These are phyloP conservation scores for Podila epigama DNA, from an alignment of 192 early-diverging fungal species.

Conservation along the genomic window DNA sequence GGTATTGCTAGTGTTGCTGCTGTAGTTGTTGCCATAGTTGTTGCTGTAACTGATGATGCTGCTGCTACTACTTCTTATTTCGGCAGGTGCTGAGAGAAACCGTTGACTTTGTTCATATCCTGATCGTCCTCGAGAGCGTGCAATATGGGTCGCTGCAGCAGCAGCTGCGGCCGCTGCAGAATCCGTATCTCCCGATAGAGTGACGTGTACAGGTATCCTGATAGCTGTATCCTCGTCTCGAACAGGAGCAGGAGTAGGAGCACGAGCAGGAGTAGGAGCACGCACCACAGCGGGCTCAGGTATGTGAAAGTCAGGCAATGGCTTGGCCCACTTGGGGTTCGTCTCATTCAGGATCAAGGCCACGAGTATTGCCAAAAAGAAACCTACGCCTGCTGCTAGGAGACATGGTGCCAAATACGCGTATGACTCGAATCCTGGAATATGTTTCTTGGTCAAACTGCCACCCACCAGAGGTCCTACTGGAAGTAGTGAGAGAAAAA, in stretches of 20 bases:
- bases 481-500: too few relatives aligned
- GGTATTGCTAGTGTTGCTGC: too few relatives aligned
- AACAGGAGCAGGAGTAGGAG: too few relatives aligned
- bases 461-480: conserved; percentile 23
- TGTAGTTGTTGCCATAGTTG: too few relatives aligned
- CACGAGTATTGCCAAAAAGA: conserved; percentile 9
- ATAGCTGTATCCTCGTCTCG: too few relatives aligned
- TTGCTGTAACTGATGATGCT: background rate
- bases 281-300: too few relatives aligned
- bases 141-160: too few relatives aligned
- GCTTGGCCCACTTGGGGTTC: conserved; percentile 20
- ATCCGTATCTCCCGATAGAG: background rate
- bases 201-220: background rate
- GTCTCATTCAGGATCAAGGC: conserved; percentile 16
- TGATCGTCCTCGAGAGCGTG: background rate
- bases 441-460: conserved; percentile 4
- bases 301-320: background rate
- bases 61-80: background rate
- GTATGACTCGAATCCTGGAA: conserved; percentile 14
- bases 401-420: conserved; percentile 30
- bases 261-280: too few relatives aligned
- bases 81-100: background rate
- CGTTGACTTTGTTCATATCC: conserved; percentile 6
- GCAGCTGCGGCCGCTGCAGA: background rate
- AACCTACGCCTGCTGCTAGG: conserved; percentile 3